These are phyloP conservation scores for Madurella mycetomatis DNA, from an alignment of 2,329 filamentous ascomycete species.

Conservation along the genomic window DNA sequence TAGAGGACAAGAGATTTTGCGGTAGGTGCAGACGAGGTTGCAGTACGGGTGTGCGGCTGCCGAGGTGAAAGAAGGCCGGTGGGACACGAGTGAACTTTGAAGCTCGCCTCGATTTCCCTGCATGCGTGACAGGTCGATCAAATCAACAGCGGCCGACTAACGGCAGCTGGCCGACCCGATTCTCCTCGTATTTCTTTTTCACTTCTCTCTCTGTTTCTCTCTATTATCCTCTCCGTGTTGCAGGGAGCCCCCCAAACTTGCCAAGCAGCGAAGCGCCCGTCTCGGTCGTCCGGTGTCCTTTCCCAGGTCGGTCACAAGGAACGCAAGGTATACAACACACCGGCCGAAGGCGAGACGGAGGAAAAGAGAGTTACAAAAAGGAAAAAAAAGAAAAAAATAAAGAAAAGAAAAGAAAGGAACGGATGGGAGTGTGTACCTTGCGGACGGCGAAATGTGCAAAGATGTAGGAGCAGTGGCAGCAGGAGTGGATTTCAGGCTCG, in stretches of 20 bases:
- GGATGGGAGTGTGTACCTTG: constrained; percentile 14
- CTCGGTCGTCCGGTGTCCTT: too few species aligned
- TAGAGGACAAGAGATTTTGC: constrained; percentile 2
- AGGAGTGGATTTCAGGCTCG: neutral
- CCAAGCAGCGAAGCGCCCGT: too few species aligned
- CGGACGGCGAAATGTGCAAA: neutral
- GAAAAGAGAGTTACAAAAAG: neutral
- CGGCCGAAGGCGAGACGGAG: too few species aligned
- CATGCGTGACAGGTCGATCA: neutral
- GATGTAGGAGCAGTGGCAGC: neutral
- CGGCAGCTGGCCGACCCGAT: neutral
- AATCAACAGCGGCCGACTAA: neutral
- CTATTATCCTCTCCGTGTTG: too few species aligned
- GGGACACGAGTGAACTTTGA: neutral
- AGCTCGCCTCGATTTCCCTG: constrained; percentile 6
- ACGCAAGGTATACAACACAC: too few species aligned
- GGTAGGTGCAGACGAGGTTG: constrained; percentile 10
- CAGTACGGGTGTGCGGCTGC: constrained; percentile 5
- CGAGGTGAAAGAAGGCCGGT: neutral
- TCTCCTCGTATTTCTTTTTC: neutral
- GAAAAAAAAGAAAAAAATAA: neutral
- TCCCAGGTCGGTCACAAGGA: too few species aligned
- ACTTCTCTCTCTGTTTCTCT: too few species aligned
- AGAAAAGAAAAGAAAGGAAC: neutral
- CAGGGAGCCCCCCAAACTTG: too few species aligned